Base-by-base conservation (phyloP, 2,329 filamentous ascomycete genomes). In the Venturiaceae sp. region DNA sequence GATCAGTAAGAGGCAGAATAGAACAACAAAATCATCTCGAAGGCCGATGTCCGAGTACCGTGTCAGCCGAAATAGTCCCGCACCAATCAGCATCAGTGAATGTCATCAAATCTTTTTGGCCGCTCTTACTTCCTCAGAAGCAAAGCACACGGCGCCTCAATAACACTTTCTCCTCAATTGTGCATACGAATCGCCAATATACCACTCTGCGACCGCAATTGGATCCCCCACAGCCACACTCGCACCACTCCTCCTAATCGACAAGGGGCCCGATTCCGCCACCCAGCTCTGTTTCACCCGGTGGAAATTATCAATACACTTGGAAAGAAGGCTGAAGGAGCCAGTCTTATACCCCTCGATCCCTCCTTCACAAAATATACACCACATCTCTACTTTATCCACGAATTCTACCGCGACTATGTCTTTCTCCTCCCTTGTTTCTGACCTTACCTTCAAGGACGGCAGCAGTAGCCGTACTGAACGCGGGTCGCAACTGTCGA, bases 351-450 rank as follows among this genome's bases (percentile, higher is more conserved):
- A 44, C 8, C 13, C n/a, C n/a, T 11, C 9, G 9, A n/a, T 21
- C 39, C 23, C 1, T n/a, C n/a, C n/a, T 7, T 21, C n/a, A 44
- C 39, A 21, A 44, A 21, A 23, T 11, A 23, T 44, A 44, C 39
- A 26, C 39, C 5, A 26, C 19, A 46, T 14, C 3, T 13, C 8
- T 8, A 28, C 41, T 5, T 26, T 5, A 50, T 50, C 19, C 23
- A 30, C 26, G 16, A 5, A 30, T n/a, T 7, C n/a, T 26, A 5
- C 54, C 33, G 33, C 44, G 30, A 62, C 60, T 63, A 79, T 79
- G 77, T 80, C 77, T 11, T 79, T 79, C 70, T 79, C 77, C 39
- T 76, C 74, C 50, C 75, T 80, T 61, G 76, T 80, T 64, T 77
- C 75, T 66, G 76, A 80, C 64, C 71, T 80, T 60, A 76, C 75